phyloP scores from a whole-genome alignment of 768 basidiomycete species.

The Clitopilus hobsonii region DNA sequence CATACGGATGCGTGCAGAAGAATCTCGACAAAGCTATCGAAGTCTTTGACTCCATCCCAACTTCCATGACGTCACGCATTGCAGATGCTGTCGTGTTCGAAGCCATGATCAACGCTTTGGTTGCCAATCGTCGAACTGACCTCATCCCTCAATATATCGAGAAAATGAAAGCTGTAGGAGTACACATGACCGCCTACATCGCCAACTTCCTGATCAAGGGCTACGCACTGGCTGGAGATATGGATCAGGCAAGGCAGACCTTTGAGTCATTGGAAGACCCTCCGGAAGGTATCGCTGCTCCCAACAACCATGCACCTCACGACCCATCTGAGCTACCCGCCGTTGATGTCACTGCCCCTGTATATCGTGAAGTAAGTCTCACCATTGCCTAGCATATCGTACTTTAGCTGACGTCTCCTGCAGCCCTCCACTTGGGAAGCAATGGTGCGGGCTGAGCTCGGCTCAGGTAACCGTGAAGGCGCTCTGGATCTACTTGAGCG shows the following conservation, averaged over 20 bases:
- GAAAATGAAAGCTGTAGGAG: constrained; percentile 54
- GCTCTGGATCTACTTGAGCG: constrained; percentile 69
- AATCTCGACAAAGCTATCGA: constrained; percentile 73
- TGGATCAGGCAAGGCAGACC: constrained; percentile 66
- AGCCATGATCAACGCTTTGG: constrained; percentile 81
- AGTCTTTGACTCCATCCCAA: constrained; percentile 71
- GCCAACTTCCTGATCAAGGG: constrained; percentile 82
- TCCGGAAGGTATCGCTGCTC: constrained; percentile 78
- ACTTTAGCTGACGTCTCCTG: constrained; percentile 4
- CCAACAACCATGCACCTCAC: constrained; percentile 82
- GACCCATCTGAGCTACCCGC: constrained; percentile 30
- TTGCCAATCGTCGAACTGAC: constrained; percentile 73
- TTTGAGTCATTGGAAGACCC: constrained; percentile 84
- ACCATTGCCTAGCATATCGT: background rate
- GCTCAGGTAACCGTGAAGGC: constrained; percentile 63
- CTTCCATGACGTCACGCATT: constrained; percentile 43
- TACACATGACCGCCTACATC: constrained; percentile 94
- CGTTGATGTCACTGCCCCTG: constrained; percentile 47
- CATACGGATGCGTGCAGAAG: constrained; percentile 76
- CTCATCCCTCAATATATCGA: constrained; percentile 65
- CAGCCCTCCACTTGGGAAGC: constrained; percentile 93
- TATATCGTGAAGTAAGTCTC: constrained; percentile 73
- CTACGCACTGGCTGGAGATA: constrained; percentile 59
- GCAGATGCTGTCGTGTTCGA: constrained; percentile 89
- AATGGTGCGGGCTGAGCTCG: constrained; percentile 91